Percentiles rank a stretch among this genome's conserved stretches.
These are phyloP conservation scores for Eragrostis curvula DNA, from an alignment of 176 grass and related monocot genomes.

Conservation along the genomic window DNA sequence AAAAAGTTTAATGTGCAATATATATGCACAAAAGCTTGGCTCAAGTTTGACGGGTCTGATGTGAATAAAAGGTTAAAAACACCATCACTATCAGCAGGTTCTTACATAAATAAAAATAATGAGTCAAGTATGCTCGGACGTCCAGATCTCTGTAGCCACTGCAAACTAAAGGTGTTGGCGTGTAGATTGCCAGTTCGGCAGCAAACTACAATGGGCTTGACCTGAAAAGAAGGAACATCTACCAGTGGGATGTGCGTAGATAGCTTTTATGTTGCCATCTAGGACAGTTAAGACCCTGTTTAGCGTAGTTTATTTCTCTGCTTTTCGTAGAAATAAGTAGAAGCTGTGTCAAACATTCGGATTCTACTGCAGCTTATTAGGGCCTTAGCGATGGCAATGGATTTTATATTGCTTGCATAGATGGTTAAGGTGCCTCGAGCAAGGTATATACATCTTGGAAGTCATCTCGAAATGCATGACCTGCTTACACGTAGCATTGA, in stretches of 20 bases:
- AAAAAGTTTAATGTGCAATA: no score
- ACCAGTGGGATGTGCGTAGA: no score
- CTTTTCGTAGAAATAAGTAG: no score
- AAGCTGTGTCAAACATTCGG: no score
- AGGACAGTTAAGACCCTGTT: no score
- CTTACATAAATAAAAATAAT: neutral
- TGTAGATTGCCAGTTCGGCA: conserved; percentile 18
- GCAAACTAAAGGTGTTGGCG: neutral
- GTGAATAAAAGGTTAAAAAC: neutral
- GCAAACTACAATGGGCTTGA: neutral
- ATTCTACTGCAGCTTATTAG: no score
- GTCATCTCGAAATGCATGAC: conserved; percentile 7
- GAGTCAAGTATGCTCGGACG: no score
- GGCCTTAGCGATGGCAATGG: no score
- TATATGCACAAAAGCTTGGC: neutral
- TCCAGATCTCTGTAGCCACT: neutral
- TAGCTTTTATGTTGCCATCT: no score
- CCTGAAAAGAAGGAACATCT: no score
- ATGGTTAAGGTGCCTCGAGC: conserved; percentile 41
- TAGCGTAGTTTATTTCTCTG: no score
- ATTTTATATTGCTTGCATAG: neutral
- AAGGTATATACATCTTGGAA: conserved; percentile 7
- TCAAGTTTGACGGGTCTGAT: neutral
- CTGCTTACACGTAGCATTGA: neutral
- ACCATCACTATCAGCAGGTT: neutral